Percentiles rank a stretch among this genome's conserved stretches.
Conservation (phyloP, 2,329 filamentous ascomycete species). For the Diplocarpon rosae region DNA sequence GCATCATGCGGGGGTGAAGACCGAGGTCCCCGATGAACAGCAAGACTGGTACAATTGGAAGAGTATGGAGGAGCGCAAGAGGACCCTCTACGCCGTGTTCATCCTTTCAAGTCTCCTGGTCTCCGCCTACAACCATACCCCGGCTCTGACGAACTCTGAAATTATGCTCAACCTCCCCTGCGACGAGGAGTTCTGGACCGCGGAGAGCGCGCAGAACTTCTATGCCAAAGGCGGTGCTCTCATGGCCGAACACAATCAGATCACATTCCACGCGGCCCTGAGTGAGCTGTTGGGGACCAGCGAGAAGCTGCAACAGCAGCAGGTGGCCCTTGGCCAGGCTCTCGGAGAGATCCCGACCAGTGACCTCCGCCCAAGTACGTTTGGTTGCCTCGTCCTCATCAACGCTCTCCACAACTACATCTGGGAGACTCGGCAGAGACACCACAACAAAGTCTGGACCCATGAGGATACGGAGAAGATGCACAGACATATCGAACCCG, state of each 20-base stretch:
- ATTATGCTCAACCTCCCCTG: slow-evolving; percentile 82
- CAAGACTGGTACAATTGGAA: slow-evolving; percentile 88
- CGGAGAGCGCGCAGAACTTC: slow-evolving; percentile 75
- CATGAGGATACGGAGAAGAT: slow-evolving; percentile 88
- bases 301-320: slow-evolving; percentile 48
- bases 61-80: slow-evolving; percentile 76
- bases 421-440: slow-evolving; percentile 89
- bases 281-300: slow-evolving; percentile 72
- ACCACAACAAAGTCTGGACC: slow-evolving; percentile 83
- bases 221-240: slow-evolving; percentile 62
- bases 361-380: slow-evolving; percentile 73
- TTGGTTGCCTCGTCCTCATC: slow-evolving; percentile 84
- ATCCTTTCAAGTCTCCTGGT: slow-evolving; percentile 84
- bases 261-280: slow-evolving; percentile 74
- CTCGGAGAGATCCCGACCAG: slow-evolving; percentile 42
- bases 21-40: slow-evolving; percentile 43
- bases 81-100: slow-evolving; percentile 85
- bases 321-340: slow-evolving; percentile 35
- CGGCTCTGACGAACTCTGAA: slow-evolving; percentile 87
- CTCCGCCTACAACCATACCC: slow-evolving; percentile 85
- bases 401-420: slow-evolving; percentile 96
- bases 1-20: slow-evolving; percentile 33
- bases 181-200: slow-evolving; percentile 82
- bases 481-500: slow-evolving; percentile 90
- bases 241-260: slow-evolving; percentile 56